Conservation (phyloP, 192 early-diverging fungal genomes). For the Mortierella alpina region DNA sequence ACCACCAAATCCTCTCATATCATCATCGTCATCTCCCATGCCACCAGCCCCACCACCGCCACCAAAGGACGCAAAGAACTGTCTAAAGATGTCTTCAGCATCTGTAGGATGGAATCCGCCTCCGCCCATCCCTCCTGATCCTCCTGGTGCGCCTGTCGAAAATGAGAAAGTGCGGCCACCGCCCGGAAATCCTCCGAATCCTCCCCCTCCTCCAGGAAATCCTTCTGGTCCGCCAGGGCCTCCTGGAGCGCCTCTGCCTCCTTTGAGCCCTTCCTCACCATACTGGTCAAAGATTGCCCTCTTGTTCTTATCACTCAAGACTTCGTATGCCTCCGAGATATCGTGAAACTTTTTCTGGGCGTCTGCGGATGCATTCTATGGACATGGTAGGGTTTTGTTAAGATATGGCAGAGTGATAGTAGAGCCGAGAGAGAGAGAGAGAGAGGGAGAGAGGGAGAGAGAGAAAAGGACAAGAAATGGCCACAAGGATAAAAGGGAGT, state of each 20-base stretch:
- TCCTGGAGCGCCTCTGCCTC: constrained; percentile 64
- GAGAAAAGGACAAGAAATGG: background rate
- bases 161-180: constrained; percentile 76
- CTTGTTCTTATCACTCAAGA: constrained; percentile 92
- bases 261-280: constrained; percentile 94
- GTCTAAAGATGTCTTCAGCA: constrained; percentile 91
- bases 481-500: background rate
- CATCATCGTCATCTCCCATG: constrained; percentile 63
- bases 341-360: constrained; percentile 95
- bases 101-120: constrained; percentile 73
- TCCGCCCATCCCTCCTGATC: constrained; percentile 26
- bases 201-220: constrained; percentile 57
- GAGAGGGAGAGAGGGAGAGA: background rate
- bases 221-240: constrained; percentile 63
- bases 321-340: constrained; percentile 97
- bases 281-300: constrained; percentile 93
- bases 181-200: constrained; percentile 60
- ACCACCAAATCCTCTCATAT: constrained; percentile 55
- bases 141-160: constrained; percentile 47
- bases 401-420: background rate
- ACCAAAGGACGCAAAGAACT: constrained; percentile 79
- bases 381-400: background rate
- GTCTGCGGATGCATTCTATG: constrained; percentile 27
- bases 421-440: background rate
- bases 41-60: constrained; percentile 58